These are phyloP conservation scores for Capniomyces stellatus DNA, from an alignment of 371 early-diverging fungal genomes.

Conservation along the genomic window DNA sequence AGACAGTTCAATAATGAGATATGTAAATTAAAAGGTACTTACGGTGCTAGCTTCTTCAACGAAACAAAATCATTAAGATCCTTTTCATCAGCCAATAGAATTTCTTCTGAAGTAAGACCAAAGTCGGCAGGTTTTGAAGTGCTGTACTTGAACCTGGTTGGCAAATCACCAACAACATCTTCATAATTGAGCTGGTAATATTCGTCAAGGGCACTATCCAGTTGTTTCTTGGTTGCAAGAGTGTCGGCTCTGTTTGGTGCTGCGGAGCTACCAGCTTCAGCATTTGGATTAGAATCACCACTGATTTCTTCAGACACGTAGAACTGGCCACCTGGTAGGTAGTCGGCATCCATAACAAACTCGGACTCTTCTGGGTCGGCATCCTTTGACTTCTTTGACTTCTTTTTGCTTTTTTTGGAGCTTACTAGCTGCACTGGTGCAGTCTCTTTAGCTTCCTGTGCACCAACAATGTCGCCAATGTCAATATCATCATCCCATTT, in stretches of 20 bases:
- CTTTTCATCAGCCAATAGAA: slow-evolving; percentile 74
- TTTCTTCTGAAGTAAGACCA: slow-evolving; percentile 65
- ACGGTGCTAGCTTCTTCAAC: slow-evolving; percentile 76
- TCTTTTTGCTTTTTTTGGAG: slow-evolving; percentile 9
- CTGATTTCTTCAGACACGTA: slow-evolving; percentile 15
- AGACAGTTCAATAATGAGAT: no score
- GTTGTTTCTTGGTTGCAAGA: slow-evolving; percentile 42
- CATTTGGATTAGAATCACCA: slow-evolving; percentile 15
- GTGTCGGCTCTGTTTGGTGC: slow-evolving; percentile 17
- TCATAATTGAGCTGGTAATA: slow-evolving; percentile 84
- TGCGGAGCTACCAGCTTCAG: slow-evolving; percentile 6
- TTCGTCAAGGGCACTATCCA: slow-evolving; percentile 64
- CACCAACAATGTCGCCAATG: slow-evolving; percentile 29
- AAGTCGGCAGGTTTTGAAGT: slow-evolving; percentile 51
- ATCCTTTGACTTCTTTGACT: slow-evolving; percentile 22
- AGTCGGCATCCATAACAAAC: slow-evolving; percentile 81
- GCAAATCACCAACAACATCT: slow-evolving; percentile 64
- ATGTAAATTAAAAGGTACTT: no score
- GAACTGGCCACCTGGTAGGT: slow-evolving; percentile 48
- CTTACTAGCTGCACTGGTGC: neutral
- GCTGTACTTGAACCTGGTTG: slow-evolving; percentile 79
- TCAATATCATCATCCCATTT: slow-evolving; percentile 73
- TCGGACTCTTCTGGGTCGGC: slow-evolving; percentile 19
- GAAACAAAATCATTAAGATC: slow-evolving; percentile 69
- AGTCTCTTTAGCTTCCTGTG: slow-evolving; percentile 4